These are phyloP conservation scores for Cryphonectria nitschkei DNA, from an alignment of 2,329 filamentous ascomycete species.

Conservation along the genomic window DNA sequence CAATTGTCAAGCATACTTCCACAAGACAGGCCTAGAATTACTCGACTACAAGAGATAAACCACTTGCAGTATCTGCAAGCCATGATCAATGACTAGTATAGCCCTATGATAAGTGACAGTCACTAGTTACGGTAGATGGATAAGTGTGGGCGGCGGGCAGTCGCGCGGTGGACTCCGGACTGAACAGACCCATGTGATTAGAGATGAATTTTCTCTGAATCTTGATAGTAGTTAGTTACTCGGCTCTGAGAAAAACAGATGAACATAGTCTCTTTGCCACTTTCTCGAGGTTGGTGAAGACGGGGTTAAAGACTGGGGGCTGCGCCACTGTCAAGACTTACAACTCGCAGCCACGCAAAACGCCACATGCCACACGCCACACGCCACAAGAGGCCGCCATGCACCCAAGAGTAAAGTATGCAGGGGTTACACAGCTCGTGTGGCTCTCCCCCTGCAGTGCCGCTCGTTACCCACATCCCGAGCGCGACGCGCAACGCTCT, in stretches of 20 bases:
- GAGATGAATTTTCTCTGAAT: too few species aligned
- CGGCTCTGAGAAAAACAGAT: too few species aligned
- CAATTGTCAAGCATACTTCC: not conserved
- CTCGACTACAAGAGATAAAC: too few species aligned
- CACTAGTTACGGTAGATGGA: not conserved
- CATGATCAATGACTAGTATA: not conserved
- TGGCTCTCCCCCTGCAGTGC: not conserved
- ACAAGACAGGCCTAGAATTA: too few species aligned
- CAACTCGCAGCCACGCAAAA: not conserved
- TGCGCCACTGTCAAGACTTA: not conserved
- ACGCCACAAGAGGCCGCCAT: constrained; percentile 1
- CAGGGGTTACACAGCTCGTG: not conserved
- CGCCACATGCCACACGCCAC: not conserved
- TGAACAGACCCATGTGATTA: too few species aligned
- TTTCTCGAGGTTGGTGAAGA: too few species aligned
- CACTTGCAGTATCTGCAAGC: not conserved
- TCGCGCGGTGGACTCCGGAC: too few species aligned
- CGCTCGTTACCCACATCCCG: not conserved
- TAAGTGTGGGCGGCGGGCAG: too few species aligned
- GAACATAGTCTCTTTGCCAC: too few species aligned
- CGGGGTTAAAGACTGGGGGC: not conserved
- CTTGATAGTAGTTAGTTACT: too few species aligned
- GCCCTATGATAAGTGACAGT: not conserved
- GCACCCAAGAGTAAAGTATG: not conserved
- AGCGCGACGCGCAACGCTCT: not conserved